These are phyloP conservation scores for Blastocystis sp. DNA, from an alignment of 352 stramenopile genomes.

Conservation along the genomic window DNA sequence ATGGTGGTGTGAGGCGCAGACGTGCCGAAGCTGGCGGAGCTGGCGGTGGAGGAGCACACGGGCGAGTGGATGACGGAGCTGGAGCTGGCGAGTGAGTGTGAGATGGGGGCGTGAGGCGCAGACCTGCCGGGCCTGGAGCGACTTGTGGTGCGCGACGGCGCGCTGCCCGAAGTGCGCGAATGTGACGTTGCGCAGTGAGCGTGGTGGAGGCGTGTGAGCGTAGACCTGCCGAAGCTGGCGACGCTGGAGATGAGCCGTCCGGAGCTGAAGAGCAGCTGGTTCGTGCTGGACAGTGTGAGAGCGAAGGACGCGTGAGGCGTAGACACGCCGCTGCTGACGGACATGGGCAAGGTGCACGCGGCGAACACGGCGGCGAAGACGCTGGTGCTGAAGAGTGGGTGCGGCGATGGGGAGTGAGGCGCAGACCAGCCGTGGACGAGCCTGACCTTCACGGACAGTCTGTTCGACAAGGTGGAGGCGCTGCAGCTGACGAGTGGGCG, in stretches of 20 bases:
- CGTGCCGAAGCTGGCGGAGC: not conserved
- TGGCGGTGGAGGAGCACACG: not conserved
- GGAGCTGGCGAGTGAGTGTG: not conserved
- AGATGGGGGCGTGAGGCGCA: too few relatives aligned
- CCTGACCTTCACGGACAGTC: not conserved
- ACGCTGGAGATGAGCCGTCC: not conserved
- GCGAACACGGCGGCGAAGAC: not conserved
- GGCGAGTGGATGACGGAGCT: not conserved
- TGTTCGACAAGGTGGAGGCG: not conserved
- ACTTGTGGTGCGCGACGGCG: not conserved
- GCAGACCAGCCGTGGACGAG: not conserved
- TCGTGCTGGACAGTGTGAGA: not conserved
- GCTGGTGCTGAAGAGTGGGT: not conserved
- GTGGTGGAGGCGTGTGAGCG: not conserved
- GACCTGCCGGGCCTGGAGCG: not conserved
- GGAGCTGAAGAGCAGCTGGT: too few relatives aligned
- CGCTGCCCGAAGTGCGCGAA: not conserved
- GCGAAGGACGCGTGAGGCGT: not conserved
- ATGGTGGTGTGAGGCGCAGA: not conserved
- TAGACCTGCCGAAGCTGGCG: not conserved
- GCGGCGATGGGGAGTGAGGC: not conserved
- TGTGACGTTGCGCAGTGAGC: not conserved
- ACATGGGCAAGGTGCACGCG: not conserved
- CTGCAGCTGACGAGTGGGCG: not conserved
- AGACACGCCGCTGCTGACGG: conserved; percentile 6